Conservation (phyloP, 2,329 filamentous ascomycete genomes). For the Exophiala phaeomuriformis region DNA sequence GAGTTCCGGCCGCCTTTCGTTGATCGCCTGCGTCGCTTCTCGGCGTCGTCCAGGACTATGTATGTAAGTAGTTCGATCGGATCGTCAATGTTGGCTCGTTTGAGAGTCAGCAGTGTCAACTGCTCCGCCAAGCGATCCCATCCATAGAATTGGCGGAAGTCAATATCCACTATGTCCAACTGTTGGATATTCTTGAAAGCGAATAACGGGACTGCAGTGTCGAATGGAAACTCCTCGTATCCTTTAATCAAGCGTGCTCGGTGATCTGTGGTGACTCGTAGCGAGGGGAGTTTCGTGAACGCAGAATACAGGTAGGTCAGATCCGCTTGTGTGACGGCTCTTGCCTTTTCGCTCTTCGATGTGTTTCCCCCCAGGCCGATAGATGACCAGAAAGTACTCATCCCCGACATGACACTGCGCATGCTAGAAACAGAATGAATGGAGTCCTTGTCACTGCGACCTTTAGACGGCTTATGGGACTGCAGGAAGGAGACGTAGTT, state of each 20-base stretch:
- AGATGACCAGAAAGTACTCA: conserved; percentile 87
- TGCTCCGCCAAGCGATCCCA: conserved; percentile 94
- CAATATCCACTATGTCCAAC: conserved; percentile 88
- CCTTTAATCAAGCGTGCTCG: conserved; percentile 82
- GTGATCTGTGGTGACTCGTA: conserved; percentile 86
- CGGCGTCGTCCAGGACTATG: conserved; percentile 93
- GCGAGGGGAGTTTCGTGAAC: conserved; percentile 94
- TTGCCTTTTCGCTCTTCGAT: conserved; percentile 82
- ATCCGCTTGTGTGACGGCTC: conserved; percentile 75
- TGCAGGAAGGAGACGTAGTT: conserved; percentile 91
- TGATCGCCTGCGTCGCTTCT: conserved; percentile 78
- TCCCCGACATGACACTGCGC: conserved; percentile 92
- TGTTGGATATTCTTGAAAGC: conserved; percentile 95
- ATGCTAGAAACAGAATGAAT: conserved; percentile 95
- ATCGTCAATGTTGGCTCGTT: conserved; percentile 80
- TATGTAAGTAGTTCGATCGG: conserved; percentile 82
- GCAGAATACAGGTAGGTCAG: conserved; percentile 95
- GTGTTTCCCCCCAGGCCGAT: conserved; percentile 72
- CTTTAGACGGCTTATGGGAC: conserved; percentile 65
- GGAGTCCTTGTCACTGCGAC: conserved; percentile 77
- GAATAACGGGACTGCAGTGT: conserved; percentile 92
- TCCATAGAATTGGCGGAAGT: conserved; percentile 93
- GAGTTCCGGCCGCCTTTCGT: conserved; percentile 64
- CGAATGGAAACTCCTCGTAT: conserved; percentile 96
- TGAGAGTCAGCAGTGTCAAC: conserved; percentile 78